Percentiles rank a stretch among this genome's conserved stretches.
phyloP scores from a whole-genome alignment of 257 asterid genomes.

The Penstemon davidsonii region DNA sequence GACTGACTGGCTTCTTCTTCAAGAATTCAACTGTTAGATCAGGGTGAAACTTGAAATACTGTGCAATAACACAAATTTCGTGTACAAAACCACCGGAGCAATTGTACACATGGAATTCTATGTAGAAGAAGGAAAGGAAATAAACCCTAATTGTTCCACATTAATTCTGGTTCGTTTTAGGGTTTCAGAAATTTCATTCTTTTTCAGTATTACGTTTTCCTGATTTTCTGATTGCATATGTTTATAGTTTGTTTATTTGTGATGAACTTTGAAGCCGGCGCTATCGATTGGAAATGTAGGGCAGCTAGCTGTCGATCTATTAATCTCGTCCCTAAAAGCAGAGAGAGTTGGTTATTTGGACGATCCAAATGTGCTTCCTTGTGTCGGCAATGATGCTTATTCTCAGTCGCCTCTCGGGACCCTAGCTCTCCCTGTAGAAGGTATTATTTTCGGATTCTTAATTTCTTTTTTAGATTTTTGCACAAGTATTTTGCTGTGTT shows the following conservation, averaged over 20 bases:
- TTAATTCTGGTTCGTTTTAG: slow-evolving; percentile 64
- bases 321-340: slow-evolving; percentile 68
- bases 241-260: neutral
- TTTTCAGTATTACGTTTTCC: neutral
- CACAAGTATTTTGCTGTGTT: neutral
- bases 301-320: slow-evolving; percentile 85
- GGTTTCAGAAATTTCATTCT: slow-evolving; percentile 18
- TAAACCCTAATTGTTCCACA: slow-evolving; percentile 50
- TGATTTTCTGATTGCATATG: neutral
- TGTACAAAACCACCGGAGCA: neutral
- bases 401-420: slow-evolving; percentile 73
- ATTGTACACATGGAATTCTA: slow-evolving; percentile 58
- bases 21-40: slow-evolving; percentile 26
- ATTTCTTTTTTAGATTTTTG: neutral
- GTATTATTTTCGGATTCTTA: slow-evolving; percentile 25
- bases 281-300: slow-evolving; percentile 93
- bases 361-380: slow-evolving; percentile 86
- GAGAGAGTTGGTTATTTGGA: slow-evolving; percentile 70
- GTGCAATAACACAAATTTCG: slow-evolving; percentile 24
- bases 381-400: slow-evolving; percentile 94
- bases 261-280: slow-evolving; percentile 63
- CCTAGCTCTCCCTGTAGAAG: slow-evolving; percentile 83
- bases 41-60: slow-evolving; percentile 3
- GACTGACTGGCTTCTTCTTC: slow-evolving; percentile 33
- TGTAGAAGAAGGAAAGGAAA: slow-evolving; percentile 59